Evolutionary conservation across 192 early-diverging fungal species (phyloP).

Genomic region (Podila horticola): DNA sequence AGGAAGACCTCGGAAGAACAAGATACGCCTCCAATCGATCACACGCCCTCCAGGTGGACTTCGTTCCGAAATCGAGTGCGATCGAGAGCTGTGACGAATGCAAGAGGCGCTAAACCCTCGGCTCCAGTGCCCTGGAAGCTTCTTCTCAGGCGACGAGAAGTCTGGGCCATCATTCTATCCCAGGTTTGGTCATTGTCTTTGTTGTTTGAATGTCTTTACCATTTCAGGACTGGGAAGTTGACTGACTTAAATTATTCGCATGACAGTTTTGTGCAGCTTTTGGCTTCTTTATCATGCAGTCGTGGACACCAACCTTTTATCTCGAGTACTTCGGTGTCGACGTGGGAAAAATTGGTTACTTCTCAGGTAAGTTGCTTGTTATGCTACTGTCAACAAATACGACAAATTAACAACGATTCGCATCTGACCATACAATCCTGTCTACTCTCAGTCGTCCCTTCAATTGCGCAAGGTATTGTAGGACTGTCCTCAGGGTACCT

Average conservation of each 20-base stretch:
- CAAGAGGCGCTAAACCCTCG: background rate
- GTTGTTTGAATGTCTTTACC: background rate
- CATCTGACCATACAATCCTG: background rate
- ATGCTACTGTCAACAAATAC: background rate
- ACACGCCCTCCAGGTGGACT: background rate
- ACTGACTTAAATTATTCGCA: background rate
- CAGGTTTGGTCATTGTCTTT: slow-evolving; percentile 13
- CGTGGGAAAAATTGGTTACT: slow-evolving; percentile 51
- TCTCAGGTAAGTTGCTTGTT: slow-evolving; percentile 22
- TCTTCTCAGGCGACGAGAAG: slow-evolving; percentile 21
- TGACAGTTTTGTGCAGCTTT: slow-evolving; percentile 31
- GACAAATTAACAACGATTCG: background rate
- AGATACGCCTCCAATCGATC: background rate
- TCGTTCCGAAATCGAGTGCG: background rate
- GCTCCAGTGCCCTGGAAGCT: slow-evolving; percentile 24
- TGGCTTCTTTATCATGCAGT: slow-evolving; percentile 52
- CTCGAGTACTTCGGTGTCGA: slow-evolving; percentile 51
- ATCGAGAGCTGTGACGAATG: background rate
- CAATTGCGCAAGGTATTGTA: slow-evolving; percentile 29
- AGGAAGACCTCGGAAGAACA: background rate
- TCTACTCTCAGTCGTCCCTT: slow-evolving; percentile 36
- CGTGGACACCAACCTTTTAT: slow-evolving; percentile 53
- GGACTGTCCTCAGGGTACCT: slow-evolving; percentile 42
- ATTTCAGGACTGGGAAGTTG: background rate
- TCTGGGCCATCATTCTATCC: slow-evolving; percentile 47